Conservation (phyloP, 257 asterid genomes). For the Solanum paucissectum region DNA sequence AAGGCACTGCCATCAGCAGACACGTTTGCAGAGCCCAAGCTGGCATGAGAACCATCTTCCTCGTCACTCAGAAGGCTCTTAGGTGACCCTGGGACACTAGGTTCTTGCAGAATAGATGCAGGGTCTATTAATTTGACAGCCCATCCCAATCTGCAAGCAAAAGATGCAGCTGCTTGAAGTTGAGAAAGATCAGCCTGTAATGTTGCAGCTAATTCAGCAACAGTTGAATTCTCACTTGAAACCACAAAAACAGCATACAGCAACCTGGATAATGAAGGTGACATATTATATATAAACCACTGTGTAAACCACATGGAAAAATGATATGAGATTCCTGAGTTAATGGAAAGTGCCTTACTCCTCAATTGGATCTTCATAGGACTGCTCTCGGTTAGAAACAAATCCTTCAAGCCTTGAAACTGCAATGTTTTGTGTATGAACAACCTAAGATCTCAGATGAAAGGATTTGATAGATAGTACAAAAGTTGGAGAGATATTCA, state of each 20-base stretch:
- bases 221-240: conserved; percentile 96
- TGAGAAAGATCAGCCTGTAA: conserved; percentile 93
- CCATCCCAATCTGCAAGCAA: conserved; percentile 99
- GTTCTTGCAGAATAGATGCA: conserved; percentile 82
- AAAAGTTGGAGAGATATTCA: not conserved
- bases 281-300: conserved; percentile 13
- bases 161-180: conserved; percentile 99
- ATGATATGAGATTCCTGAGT: conserved; percentile 9
- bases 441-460: conserved; percentile 8
- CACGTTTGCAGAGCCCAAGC: conserved; percentile 38
- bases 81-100: conserved; percentile 60
- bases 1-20: conserved; percentile 46
- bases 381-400: conserved; percentile 98
- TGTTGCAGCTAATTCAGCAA: conserved; percentile 85
- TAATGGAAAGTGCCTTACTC: conserved; percentile 50
- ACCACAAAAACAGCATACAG: conserved; percentile 99
- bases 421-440: conserved; percentile 33
- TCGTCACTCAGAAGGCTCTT: conserved; percentile 63
- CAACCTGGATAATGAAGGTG: conserved; percentile 53
- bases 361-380: conserved; percentile 98
- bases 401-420: conserved; percentile 99
- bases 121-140: conserved; percentile 93
- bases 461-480: not conserved
- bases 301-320: conserved; percentile 3
- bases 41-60: conserved; percentile 53